Base-by-base conservation (phyloP, 306 rosid species). In the Albizia julibrissin region DNA sequence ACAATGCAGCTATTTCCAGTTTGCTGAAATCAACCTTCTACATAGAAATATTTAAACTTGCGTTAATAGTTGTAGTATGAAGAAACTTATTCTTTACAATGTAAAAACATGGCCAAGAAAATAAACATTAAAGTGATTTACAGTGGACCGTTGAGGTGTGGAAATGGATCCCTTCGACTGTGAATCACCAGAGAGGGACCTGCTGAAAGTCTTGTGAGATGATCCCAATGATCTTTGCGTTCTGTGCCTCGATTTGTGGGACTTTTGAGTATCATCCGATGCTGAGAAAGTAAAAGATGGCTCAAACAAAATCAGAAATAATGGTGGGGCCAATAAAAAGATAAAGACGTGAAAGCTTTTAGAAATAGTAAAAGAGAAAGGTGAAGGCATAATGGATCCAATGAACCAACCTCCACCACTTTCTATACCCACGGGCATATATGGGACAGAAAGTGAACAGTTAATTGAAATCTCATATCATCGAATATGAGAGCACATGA, bases 1-100 rank as follows among this genome's bases (percentile, higher is more conserved):
- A 88, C 72, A 94, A 70, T 24, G 98, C 98, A 85, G 97, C 84
- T 90, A 93, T 88, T 86, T 92, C 95, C 89, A 94, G 85, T 81
- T 94, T 94, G 83, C 98, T 86, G 75, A 94, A 89, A 80, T 94
- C 97, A 83, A 94, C 91, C 88, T 86, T 94, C 98, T 94, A 83
- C 82, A 68, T 5, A 29, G 74, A 31, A 80, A 77, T 9, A 52
- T 71, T 81, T 26, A 6, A 33, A 44, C 8, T n/a, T n/a, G 26
- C 54, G 26, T 59, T 24, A 58, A 22, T 2, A 19, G n/a, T 73
- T 67, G 56, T 75, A 61, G 37, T 9, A 79, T 15, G 24, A 76
- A 27, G 11, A 2, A 42, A 50, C 10, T 47, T 34, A 69, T 19
- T 52, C 24, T 79, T 71, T 8, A 39, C 5, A 37, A 15, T 37